phyloP scores from a whole-genome alignment of 768 basidiomycete species.

The Mrakia gelida region DNA sequence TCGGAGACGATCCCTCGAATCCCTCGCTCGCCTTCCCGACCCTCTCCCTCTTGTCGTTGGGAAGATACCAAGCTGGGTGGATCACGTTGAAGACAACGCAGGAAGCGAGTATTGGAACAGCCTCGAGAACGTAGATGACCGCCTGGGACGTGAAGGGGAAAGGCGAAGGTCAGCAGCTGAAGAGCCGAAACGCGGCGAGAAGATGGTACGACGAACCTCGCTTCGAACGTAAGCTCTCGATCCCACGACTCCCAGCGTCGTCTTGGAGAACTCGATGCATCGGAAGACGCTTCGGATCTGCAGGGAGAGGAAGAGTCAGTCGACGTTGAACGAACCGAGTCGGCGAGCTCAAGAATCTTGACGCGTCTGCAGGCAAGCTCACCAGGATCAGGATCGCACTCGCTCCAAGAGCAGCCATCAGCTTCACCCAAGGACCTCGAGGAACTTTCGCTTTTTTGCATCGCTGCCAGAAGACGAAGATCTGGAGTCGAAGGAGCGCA shows the following conservation, averaged over 20 bases:
- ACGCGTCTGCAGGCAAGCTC: too few species aligned
- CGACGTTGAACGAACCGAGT: too few species aligned
- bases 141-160: background rate
- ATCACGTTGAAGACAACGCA: conserved; percentile 23
- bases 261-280: conserved; percentile 17
- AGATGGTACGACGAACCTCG: background rate
- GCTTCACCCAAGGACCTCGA: background rate
- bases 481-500: background rate
- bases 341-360: background rate
- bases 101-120: background rate
- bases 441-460: background rate
- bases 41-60: conserved; percentile 18
- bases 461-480: conserved; percentile 12
- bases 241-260: background rate
- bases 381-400: conserved; percentile 5
- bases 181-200: background rate
- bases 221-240: conserved; percentile 1
- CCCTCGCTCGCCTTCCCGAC: background rate
- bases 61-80: conserved; percentile 10
- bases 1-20: background rate
- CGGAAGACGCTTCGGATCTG: conserved; percentile 10
- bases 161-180: background rate
- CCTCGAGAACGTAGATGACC: conserved; percentile 14
- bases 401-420: background rate
- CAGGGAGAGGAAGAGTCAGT: too few species aligned